These are phyloP conservation scores for Dichotomopilus funicola DNA, from an alignment of 2,329 filamentous ascomycete species.

Conservation along the genomic window DNA sequence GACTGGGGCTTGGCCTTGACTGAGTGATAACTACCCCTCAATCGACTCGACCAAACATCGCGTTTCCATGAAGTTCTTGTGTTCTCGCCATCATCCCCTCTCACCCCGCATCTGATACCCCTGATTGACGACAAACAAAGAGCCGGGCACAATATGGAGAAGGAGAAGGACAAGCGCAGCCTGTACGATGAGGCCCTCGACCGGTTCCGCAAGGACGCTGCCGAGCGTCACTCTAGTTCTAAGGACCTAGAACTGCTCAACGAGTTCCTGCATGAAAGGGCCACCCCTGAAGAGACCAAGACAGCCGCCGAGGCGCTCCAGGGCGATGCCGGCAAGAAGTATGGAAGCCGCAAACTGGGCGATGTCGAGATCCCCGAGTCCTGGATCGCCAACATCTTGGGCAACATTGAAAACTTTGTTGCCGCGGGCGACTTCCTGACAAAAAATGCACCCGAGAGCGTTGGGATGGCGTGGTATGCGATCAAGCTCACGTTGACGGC, in stretches of 20 bases:
- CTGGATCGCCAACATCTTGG: constrained; percentile 21
- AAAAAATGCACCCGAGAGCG: constrained; percentile 20
- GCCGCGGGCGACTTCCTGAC: constrained; percentile 17
- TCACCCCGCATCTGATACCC: background rate
- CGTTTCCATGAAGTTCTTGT: too few relatives aligned
- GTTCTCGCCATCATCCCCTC: too few relatives aligned
- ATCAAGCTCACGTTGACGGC: constrained; percentile 20
- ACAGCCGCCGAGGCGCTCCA: constrained; percentile 14
- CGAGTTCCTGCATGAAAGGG: constrained; percentile 16
- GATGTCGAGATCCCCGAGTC: constrained; percentile 19
- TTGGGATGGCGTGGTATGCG: constrained; percentile 23
- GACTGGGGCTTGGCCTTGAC: too few relatives aligned
- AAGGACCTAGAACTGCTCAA: constrained; percentile 16
- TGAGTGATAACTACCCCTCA: too few relatives aligned
- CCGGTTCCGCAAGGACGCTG: constrained; percentile 14
- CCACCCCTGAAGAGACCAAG: constrained; percentile 18
- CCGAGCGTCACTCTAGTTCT: constrained; percentile 4
- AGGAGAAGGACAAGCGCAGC: constrained; percentile 6
- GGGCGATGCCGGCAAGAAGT: constrained; percentile 19
- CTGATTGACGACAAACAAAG: background rate
- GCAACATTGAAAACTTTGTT: constrained; percentile 21
- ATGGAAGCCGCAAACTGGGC: constrained; percentile 15
- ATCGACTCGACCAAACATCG: background rate
- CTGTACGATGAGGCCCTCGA: constrained; percentile 19
- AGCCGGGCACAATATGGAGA: background rate